Base-by-base conservation (phyloP, 257 asterid genomes). In the Petunia axillaris region DNA sequence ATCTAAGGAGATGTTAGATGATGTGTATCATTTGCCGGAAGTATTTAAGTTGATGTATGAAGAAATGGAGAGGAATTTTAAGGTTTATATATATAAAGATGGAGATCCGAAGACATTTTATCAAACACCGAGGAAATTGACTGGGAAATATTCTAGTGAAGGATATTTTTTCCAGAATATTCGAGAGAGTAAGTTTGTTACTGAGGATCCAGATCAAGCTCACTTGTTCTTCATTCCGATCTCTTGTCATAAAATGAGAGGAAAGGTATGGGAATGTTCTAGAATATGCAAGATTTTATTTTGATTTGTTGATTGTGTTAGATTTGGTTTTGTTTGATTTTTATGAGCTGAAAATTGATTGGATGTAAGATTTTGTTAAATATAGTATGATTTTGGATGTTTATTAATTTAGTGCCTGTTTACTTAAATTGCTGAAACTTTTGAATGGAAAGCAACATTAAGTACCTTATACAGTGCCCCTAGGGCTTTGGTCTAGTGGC, bases 221-320 rank as follows among this genome's bases (percentile, higher is more conserved):
- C 89, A 96, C 81, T 87, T 96, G 88, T 92, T 96, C 89, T 96
- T 96, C 89, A 94, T 96, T 67, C 99, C 99, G 9, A 96, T 96
- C 79, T 96, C 99, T 8, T 91, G 97, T 77, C 99, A 96, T 87
- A 96, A 96, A 93, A 96, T 96, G 98, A 93, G 99, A 85, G 99
- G 99, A 84, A 90, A 91, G 98, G 99, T 96, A 88, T 25, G 25
- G 25, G 39, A 71, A 39, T 70, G 55, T 44, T 68, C 5, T 71
- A 1, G 0, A 46, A 5, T 71, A 71, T 9, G 35, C 76, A 62
- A 62, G 35, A 35, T 59, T 13, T 62, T 1, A 35, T 8, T 25
- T 62, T 62, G 5, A 35, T 60, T 35, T 25, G 13, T 1, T 60
- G 25, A 6, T 5, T 60, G 66, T 3, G 66, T 35, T 35, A 35